These are phyloP conservation scores for Alternaria sp. DNA, from an alignment of 2,329 filamentous ascomycete species.

Conservation along the genomic window DNA sequence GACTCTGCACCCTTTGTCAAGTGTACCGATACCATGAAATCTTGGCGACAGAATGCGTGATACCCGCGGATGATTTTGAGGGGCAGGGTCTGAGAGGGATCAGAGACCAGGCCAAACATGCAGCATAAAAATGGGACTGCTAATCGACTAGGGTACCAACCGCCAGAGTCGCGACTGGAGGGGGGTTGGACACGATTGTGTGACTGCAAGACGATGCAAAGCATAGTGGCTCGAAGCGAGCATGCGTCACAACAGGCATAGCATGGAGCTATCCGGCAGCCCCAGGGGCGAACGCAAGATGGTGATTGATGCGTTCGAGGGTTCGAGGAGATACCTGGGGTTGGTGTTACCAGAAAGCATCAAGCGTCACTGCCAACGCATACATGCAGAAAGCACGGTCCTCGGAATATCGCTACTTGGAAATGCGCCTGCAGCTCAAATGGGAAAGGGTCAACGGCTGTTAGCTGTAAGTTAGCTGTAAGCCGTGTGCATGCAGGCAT, in stretches of 20 bases:
- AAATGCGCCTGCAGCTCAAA: constrained; percentile 45
- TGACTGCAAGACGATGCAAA: constrained; percentile 43
- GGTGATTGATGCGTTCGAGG: constrained; percentile 50
- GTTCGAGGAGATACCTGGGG: constrained; percentile 44
- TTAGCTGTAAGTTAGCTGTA: constrained; percentile 46
- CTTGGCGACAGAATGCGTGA: constrained; percentile 43
- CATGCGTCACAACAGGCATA: constrained; percentile 45
- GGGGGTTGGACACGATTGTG: constrained; percentile 47
- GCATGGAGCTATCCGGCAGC: constrained; percentile 42
- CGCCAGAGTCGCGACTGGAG: constrained; percentile 51
- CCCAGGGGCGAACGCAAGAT: constrained; percentile 30
- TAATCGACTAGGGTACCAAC: constrained; percentile 36
- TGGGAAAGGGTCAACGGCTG: constrained; percentile 49
- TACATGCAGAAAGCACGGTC: constrained; percentile 51
- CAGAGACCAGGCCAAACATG: constrained; percentile 34
- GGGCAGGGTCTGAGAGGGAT: constrained; percentile 34
- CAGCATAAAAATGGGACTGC: constrained; percentile 40
- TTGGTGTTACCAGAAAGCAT: constrained; percentile 47
- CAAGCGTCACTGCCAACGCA: constrained; percentile 29
- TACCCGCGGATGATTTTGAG: constrained; percentile 22
- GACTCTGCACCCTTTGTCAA: constrained; percentile 42
- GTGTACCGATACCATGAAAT: constrained; percentile 36
- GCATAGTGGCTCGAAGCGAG: constrained; percentile 46
- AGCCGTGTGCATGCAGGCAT: constrained; percentile 42
- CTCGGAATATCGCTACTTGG: constrained; percentile 41